Evolutionary conservation across 768 basidiomycete genomes (phyloP), one percentile per base, ranked within the genome.

Genomic region (Punctularia strigosozonata): DNA sequence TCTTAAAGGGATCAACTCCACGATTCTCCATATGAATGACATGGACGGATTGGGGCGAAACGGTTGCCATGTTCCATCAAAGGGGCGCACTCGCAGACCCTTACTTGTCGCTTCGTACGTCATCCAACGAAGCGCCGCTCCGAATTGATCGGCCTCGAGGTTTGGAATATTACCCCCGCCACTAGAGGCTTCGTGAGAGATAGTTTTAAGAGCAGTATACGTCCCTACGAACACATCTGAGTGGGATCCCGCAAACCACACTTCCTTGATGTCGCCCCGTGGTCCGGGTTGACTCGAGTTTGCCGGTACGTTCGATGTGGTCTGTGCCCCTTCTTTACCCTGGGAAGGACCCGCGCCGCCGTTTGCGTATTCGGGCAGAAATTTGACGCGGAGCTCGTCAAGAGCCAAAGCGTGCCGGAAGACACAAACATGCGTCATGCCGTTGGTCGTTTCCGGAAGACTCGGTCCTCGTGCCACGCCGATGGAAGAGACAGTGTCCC

Each of bases 401-500:
- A 70, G 50, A 1, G 69, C 68, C 3, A 70, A 50, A 1, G 65
- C 68, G 46, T 70, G 68, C 4, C 68, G 60, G 40, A 70, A 69
- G 32, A 54, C 57, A 31, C 62, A 64, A 6, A 68, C 52, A 37
- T 65, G 58, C 24, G 58, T 46, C 37, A 46, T 51, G 2, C 50
- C 48, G 6, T 40, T 42, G n/a, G 51, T 53, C 6, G 62, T 62
- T 18, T 41, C 44, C 4, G 68, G 64, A 5, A 65, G 40, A 17
- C 43, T 52, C 12, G 43, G 53, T 10, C 41, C 46, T 31, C 65
- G 48, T 2, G 55, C 26, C 2, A 67, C 8, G 4, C 69, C 65
- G 31, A 70, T 55, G 0, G 68, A 66, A 2, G 69, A 69, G 3
- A 69, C 68, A 1, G 66, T 67, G 23, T 69, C 69, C 68, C 67